Conservation (phyloP, 192 early-diverging fungal genomes). For the Linnemannia schmuckeri region DNA sequence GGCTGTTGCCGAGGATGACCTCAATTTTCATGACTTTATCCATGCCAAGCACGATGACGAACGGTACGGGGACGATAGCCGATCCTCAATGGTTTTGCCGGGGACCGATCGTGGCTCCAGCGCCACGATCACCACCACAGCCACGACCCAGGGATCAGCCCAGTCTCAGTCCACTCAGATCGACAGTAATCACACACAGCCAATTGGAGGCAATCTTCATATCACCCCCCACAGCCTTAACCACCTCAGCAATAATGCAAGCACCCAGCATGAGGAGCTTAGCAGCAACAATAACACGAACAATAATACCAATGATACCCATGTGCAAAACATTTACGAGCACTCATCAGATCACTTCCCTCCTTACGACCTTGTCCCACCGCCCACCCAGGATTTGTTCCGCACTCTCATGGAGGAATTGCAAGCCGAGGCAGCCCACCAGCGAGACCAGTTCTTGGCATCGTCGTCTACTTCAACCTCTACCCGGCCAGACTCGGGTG, state of each 20-base stretch:
- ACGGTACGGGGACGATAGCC: slow-evolving; percentile 18
- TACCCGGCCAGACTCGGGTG: slow-evolving; percentile 2
- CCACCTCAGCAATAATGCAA: neutral
- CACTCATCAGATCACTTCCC: slow-evolving; percentile 23
- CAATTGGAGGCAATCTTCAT: neutral
- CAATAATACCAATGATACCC: neutral
- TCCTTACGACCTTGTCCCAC: slow-evolving; percentile 32
- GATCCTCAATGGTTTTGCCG: slow-evolving; percentile 14
- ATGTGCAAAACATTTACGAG: slow-evolving; percentile 16
- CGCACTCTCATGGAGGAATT: slow-evolving; percentile 52
- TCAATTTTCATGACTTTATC: slow-evolving; percentile 53
- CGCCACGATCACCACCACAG: neutral
- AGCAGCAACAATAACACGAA: neutral
- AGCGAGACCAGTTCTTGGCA: slow-evolving; percentile 34
- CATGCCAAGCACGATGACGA: slow-evolving; percentile 50
- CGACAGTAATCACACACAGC: neutral
- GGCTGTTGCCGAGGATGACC: slow-evolving; percentile 30
- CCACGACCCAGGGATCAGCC: neutral
- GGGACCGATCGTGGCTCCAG: neutral
- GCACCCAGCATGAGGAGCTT: neutral
- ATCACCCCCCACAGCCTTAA: neutral
- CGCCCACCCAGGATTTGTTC: slow-evolving; percentile 51
- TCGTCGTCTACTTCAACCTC: slow-evolving; percentile 14
- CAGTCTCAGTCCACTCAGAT: neutral
- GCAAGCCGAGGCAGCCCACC: slow-evolving; percentile 45